Evolutionary conservation across 2,329 filamentous ascomycete species (phyloP), one percentile per base, ranked within the genome.

Genomic region (Diplodia intermedia): DNA sequence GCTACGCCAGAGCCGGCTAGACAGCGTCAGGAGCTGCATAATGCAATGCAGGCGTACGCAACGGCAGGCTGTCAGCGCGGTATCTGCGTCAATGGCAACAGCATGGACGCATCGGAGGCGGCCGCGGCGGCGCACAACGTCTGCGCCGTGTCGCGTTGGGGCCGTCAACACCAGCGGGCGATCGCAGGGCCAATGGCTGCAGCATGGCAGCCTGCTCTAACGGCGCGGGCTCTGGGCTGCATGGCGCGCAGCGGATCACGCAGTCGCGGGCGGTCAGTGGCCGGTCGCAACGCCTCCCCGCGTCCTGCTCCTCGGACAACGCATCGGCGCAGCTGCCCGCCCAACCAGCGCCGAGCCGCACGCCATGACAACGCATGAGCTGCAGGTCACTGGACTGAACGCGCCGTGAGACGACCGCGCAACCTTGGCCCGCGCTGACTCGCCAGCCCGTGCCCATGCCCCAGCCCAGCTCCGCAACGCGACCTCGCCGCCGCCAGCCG

Each of bases 321-420:
- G 57, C 65, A 67, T 56, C 65, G 26, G 20, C 54, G 43, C 65
- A 57, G 63, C 56, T 23, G 18, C 23, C 23, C 57, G 23, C 65
- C 65, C 65, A 67, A 67, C 65, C 65, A 67, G 60, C 60, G 11
- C 29, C 60, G 60, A 63, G 60, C 65, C 54, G 65, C 47, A 56
- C 12, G 54, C 63, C 29, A 56, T 66, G 65, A 66, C 65, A 66
- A 40, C 65, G 65, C 53, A 66, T 56, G 53, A 18, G 49, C 50
- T 40, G 40, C 63, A 47, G 20, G 63, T 66, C 63, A 55, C 63
- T 66, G 63, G 63, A 66, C 50, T 56, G 54, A 52, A 31, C 26
- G 60, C 31, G 47, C 60, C 47, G 43, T 63, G 57, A 62, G 57
- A 62, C 57, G 26, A 40, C 23, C 23, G 33, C n/a, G 36, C 57